Evolutionary conservation across 176 grass and related monocot species (phyloP), one percentile per base, ranked within the genome.

Genomic region (Hordeum marinum): DNA sequence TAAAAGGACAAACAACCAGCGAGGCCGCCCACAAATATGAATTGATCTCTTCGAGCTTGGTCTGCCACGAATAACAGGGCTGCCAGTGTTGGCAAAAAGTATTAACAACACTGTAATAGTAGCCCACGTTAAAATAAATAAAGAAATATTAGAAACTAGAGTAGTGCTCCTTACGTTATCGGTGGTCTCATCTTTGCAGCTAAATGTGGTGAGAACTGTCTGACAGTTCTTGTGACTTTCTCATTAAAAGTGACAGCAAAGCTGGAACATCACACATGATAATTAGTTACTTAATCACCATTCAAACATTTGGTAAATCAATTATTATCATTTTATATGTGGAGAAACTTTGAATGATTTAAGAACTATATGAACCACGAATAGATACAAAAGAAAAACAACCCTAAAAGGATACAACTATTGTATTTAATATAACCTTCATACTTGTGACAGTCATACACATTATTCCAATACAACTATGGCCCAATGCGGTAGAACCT

Each of bases 181-280:
- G 90, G 97, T 42, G 97, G 94, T 43, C 94, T 94, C 97, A 99
- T 89, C 85, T 99, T 99, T 83, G 94, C 92, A 86, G 97, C 97
- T 87, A 99, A 90, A 89, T 94, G 97, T 86, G 97, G 97, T 82
- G 97, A 99, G 78, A 99, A 96, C 40, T 92, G 91, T 42, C 97
- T 85, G 8, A 99, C 90, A 10, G 92, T 94, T 82, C 91, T 89
- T 52, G 97, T 99, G 25, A 94, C 90, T 72, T 96, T 99, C 86
- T 99, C 97, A 67, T 98, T 98, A 50, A 95, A 98, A 88, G 92
- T 92, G 55, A 98, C 90, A 40, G 92, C 92, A 59, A 98, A 95
- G 23, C 95, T 98, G 90, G 34, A 68, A 86, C 71, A 82, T 70
- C 36, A 74, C 80, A 83, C 59, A 89, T 79, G 21, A 89, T 54